These are phyloP conservation scores for Kokia cookei DNA, from an alignment of 441 rosid species.

Conservation along the genomic window DNA sequence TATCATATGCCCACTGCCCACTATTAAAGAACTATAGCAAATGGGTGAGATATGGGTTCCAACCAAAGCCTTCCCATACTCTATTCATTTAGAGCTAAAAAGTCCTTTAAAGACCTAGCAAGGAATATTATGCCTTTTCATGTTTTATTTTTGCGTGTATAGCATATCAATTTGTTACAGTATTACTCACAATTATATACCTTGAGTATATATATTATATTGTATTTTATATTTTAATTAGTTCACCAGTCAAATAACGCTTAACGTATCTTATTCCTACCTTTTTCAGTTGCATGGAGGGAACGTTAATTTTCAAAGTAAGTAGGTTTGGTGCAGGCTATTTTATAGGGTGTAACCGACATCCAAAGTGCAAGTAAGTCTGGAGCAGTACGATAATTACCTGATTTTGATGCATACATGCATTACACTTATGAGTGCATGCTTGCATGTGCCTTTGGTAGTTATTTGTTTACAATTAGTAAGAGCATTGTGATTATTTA, in stretches of 20 bases:
- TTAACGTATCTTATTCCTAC: not conserved
- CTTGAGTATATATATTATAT: not conserved
- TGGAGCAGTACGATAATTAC: conserved; percentile 9
- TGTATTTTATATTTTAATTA: not conserved
- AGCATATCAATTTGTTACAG: not conserved
- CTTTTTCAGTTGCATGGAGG: conserved; percentile 83
- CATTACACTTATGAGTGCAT: not conserved
- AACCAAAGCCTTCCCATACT: not conserved
- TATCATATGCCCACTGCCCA: not conserved
- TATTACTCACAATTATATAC: not conserved
- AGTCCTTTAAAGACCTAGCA: not conserved
- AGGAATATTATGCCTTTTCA: not conserved
- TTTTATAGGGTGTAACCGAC: conserved; percentile 88
- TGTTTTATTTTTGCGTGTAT: not conserved
- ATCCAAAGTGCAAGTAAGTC: conserved; percentile 96
- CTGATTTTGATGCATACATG: not conserved
- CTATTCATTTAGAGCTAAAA: not conserved
- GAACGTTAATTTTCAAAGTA: conserved; percentile 81
- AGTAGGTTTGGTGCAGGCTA: conserved; percentile 86
- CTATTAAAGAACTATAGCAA: not conserved
- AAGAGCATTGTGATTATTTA: not conserved
- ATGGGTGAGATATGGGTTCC: not conserved
- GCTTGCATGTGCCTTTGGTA: not conserved
- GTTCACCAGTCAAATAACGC: not conserved
- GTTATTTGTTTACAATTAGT: not conserved